Evolutionary conservation across 768 basidiomycete species (phyloP).

Genomic region (Lentinula guzmanii): DNA sequence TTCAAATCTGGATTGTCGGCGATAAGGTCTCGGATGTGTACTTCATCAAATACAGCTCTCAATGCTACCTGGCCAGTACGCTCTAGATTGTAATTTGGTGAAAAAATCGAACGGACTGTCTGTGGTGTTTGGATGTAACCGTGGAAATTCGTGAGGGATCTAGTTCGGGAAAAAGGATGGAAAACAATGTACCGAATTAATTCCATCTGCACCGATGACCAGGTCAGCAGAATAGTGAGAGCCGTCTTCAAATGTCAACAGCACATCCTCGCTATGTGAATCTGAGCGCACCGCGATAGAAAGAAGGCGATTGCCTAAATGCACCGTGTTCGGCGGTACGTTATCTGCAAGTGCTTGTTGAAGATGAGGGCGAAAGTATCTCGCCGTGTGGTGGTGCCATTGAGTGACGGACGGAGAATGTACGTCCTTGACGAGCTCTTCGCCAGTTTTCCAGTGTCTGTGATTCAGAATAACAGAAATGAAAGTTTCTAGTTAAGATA

Average conservation of each 20-base stretch:
- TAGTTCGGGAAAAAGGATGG: background rate
- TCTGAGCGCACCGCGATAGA: background rate
- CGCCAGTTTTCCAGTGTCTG: background rate
- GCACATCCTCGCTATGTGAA: background rate
- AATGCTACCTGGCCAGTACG: background rate
- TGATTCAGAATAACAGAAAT: too few species aligned
- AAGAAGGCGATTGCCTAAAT: background rate
- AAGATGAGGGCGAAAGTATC: slow-evolving; percentile 3
- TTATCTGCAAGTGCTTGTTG: background rate
- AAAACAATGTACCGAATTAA: background rate
- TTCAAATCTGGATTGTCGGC: background rate
- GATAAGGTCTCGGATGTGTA: background rate
- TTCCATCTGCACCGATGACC: slow-evolving; percentile 38
- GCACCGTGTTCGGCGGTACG: background rate
- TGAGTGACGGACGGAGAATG: background rate
- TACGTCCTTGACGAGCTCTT: background rate
- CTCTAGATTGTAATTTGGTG: background rate
- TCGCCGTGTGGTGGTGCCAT: background rate
- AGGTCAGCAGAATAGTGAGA: slow-evolving; percentile 39
- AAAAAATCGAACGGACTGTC: background rate
- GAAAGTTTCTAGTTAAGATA: background rate
- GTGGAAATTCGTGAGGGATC: background rate
- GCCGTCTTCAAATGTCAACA: slow-evolving; percentile 39
- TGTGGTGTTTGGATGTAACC: background rate
- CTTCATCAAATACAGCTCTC: background rate